Percentiles rank a stretch among this genome's conserved stretches.
Conservation (phyloP, 2,329 filamentous ascomycete genomes). For the Pseudodiploospora longispora region DNA sequence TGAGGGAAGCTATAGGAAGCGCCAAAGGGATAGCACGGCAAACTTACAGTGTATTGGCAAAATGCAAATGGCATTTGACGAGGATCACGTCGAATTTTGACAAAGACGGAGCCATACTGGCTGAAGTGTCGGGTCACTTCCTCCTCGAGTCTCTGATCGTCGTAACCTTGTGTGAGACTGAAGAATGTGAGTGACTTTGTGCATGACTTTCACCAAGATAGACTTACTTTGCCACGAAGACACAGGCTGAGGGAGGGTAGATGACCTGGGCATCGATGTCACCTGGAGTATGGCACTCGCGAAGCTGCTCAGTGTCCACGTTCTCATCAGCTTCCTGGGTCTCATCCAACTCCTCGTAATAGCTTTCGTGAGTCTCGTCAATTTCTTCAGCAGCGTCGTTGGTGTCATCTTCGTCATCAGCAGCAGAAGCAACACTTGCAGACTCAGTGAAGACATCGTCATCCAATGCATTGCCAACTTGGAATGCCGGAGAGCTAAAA, state of each 20-base stretch:
- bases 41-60: constrained; percentile 51
- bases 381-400: background rate
- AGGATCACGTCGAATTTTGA: constrained; percentile 54
- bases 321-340: background rate
- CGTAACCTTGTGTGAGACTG: constrained; percentile 43
- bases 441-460: constrained; percentile 7
- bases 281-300: background rate
- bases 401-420: background rate
- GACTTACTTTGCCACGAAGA: constrained; percentile 60
- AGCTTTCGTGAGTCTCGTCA: background rate
- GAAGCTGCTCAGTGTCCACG: background rate
- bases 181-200: constrained; percentile 8
- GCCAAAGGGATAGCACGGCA: too few species aligned
- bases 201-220: background rate
- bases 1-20: too few species aligned
- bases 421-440: background rate
- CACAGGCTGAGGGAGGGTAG: constrained; percentile 48
- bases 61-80: constrained; percentile 57
- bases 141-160: constrained; percentile 42
- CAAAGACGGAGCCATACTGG: constrained; percentile 47
- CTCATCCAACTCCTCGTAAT: background rate
- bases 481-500: constrained; percentile 7
- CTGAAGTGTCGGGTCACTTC: constrained; percentile 46
- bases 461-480: constrained; percentile 3
- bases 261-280: constrained; percentile 41